Conservation (phyloP, 2,329 filamentous ascomycete genomes). For the Cytospora chrysosperma region DNA sequence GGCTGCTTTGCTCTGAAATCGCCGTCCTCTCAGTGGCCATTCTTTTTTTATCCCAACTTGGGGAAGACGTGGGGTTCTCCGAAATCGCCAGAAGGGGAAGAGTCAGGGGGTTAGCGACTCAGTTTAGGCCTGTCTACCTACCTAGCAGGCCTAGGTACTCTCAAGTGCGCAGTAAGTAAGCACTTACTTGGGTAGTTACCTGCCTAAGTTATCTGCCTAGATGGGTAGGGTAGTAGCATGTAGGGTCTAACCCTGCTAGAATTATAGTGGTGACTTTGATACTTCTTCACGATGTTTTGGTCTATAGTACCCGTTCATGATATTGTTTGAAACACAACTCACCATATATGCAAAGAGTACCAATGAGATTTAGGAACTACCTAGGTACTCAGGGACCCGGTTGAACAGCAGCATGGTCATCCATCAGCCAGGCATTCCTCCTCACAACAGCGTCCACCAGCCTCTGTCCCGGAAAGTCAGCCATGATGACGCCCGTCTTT, state of each 20-base stretch:
- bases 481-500: constrained; percentile 46
- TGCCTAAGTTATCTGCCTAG: neutral
- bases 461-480: constrained; percentile 47
- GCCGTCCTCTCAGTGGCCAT: neutral
- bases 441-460: constrained; percentile 43
- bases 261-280: too few relatives aligned
- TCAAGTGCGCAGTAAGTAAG: too few relatives aligned
- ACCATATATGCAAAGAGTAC: neutral
- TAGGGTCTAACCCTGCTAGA: too few relatives aligned
- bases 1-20: neutral
- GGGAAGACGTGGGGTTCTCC: neutral
- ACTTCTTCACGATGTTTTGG: too few relatives aligned
- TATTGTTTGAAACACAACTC: too few relatives aligned
- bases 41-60: neutral
- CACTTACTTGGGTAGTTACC: too few relatives aligned
- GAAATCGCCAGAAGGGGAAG: too few relatives aligned
- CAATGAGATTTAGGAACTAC: neutral
- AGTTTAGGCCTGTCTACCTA: too few relatives aligned
- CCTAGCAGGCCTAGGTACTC: too few relatives aligned
- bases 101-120: neutral
- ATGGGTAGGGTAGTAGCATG: too few relatives aligned
- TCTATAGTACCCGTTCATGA: too few relatives aligned
- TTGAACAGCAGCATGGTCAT: neutral
- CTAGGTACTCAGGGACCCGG: neutral
- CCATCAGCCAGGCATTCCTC: constrained; percentile 38